Evolutionary conservation across 305 asterid genomes (phyloP).

Genomic region (Fraxinus platypoda): DNA sequence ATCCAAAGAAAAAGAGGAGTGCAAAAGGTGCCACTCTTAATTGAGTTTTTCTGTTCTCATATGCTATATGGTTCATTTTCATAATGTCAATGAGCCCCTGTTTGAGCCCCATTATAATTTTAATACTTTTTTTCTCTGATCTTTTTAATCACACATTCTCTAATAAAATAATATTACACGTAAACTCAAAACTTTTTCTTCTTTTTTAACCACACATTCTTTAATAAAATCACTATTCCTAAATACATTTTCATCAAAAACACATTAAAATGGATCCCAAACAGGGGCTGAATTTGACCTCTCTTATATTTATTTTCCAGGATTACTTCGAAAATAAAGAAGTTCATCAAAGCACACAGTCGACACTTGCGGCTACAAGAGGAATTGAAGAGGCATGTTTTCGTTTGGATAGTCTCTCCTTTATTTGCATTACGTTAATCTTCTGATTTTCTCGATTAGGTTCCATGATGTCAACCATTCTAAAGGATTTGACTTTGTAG

Average conservation of each 20-base stretch:
- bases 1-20: constrained; percentile 68
- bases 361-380: constrained; percentile 65
- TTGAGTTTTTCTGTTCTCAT: constrained; percentile 5
- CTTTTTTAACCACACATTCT: too few species aligned
- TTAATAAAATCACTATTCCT: too few species aligned
- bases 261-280: too few species aligned
- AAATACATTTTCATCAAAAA: too few species aligned
- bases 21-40: constrained; percentile 48
- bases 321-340: constrained; percentile 58
- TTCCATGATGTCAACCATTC: constrained; percentile 1
- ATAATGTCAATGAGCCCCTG: constrained; percentile 2
- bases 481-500: constrained; percentile 42
- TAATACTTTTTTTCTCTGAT: too few species aligned
- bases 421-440: constrained; percentile 8
- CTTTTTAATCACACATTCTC: too few species aligned
- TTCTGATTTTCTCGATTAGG: constrained; percentile 22
- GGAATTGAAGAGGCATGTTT: constrained; percentile 73
- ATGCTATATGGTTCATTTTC: constrained; percentile 13
- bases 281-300: neutral
- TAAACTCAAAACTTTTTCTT: too few species aligned
- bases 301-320: constrained; percentile 37
- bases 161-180: too few species aligned
- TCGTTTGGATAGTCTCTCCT: constrained; percentile 17
- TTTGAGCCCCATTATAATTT: too few species aligned
- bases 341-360: constrained; percentile 68